A percentile compares a stretch with the other conserved stretches of the same genome.
phyloP scores from a whole-genome alignment of 352 stramenopile species.

The Globisporangium middletonii region DNA sequence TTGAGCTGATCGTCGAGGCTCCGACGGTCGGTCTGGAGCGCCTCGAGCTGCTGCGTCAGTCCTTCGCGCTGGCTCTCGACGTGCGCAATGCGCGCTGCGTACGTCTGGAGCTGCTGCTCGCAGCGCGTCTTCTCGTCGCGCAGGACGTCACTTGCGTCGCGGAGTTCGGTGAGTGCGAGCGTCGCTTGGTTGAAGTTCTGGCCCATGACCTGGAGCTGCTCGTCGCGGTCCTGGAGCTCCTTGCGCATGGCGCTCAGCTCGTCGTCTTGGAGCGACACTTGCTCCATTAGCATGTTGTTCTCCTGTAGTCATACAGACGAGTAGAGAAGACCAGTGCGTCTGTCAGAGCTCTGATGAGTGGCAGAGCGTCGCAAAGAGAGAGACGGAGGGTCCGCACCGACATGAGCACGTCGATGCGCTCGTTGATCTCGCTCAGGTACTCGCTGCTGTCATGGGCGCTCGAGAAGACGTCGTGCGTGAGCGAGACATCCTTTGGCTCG shows the following conservation, averaged over 20 bases:
- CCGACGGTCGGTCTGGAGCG: slow-evolving; percentile 22
- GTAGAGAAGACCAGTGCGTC: no score
- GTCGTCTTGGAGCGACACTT: slow-evolving; percentile 71
- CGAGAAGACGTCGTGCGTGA: slow-evolving; percentile 27
- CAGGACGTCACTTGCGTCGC: slow-evolving; percentile 45
- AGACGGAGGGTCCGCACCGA: slow-evolving; percentile 20
- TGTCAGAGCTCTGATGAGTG: no score
- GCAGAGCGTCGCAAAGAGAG: no score
- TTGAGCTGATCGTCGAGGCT: slow-evolving; percentile 40
- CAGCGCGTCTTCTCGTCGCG: slow-evolving; percentile 58
- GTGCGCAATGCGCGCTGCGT: slow-evolving; percentile 55
- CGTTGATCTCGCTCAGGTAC: slow-evolving; percentile 67
- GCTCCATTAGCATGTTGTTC: slow-evolving; percentile 79
- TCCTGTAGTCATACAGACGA: slow-evolving; percentile 23
- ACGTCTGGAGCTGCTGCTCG: slow-evolving; percentile 65
- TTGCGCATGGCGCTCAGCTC: slow-evolving; percentile 61
- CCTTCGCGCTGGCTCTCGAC: slow-evolving; percentile 53
- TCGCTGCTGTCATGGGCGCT: slow-evolving; percentile 39
- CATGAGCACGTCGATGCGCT: slow-evolving; percentile 79
- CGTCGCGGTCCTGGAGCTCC: slow-evolving; percentile 53
- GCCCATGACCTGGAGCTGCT: slow-evolving; percentile 63
- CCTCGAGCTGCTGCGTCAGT: slow-evolving; percentile 28
- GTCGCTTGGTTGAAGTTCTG: slow-evolving; percentile 78
- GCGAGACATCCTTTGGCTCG: slow-evolving; percentile 26
- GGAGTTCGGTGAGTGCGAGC: slow-evolving; percentile 54